Evolutionary conservation across 1,139 yeast species (phyloP).

Genomic region (Kodamaea sp.): DNA sequence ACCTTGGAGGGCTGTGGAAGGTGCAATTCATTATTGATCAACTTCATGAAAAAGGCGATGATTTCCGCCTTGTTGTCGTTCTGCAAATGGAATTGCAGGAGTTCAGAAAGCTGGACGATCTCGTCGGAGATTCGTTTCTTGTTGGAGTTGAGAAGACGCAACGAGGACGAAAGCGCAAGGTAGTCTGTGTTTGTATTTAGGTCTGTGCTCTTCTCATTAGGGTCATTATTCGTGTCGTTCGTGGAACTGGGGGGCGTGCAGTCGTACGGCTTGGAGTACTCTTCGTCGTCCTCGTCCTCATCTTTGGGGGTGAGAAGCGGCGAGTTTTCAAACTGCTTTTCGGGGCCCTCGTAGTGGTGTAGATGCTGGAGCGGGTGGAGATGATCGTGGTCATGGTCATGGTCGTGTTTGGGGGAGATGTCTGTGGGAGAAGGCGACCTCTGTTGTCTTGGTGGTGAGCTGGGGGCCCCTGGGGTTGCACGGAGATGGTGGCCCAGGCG

Average conservation of each 20-base stretch:
- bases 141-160: conserved; percentile 29
- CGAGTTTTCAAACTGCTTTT: conserved; percentile 30
- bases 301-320: conserved; percentile 48
- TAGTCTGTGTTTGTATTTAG: conserved; percentile 41
- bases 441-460: conserved; percentile 18
- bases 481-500: conserved; percentile 13
- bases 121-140: conserved; percentile 30
- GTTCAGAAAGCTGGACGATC: conserved; percentile 32
- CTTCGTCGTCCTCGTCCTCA: conserved; percentile 37
- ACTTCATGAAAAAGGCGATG: conserved; percentile 28
- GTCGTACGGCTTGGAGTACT: conserved; percentile 9
- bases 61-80: conserved; percentile 26
- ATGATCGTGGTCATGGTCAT: conserved; percentile 13
- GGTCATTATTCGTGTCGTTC: conserved; percentile 7
- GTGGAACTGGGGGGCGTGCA: conserved; percentile 11
- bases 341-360: conserved; percentile 14
- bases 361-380: conserved; percentile 17
- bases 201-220: conserved; percentile 4
- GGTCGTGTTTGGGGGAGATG: conserved; percentile 9
- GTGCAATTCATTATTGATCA: conserved; percentile 31
- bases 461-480: conserved; percentile 11
- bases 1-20: conserved; percentile 41
- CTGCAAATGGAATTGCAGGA: conserved; percentile 19
- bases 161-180: conserved; percentile 37
- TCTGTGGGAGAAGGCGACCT: conserved; percentile 31